phyloP scores from a whole-genome alignment of 441 rosid genomes.

The Gossypium davidsonii region DNA sequence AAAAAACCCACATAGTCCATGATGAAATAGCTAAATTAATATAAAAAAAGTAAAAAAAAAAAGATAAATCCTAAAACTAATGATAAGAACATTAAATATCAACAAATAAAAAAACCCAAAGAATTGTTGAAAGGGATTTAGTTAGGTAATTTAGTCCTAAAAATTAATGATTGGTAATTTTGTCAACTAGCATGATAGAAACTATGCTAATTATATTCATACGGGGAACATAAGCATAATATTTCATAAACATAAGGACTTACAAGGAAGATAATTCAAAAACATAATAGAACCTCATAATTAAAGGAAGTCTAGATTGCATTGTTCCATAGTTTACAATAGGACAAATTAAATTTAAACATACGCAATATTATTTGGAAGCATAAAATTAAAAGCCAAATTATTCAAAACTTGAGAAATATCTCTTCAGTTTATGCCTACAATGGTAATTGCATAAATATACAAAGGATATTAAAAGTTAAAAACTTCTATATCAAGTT shows the following conservation, averaged over 20 bases:
- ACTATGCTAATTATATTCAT: not conserved
- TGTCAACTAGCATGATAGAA: not conserved
- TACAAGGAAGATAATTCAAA: not conserved
- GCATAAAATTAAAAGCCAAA: not conserved
- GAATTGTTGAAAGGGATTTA: too few relatives aligned
- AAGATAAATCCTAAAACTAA: too few relatives aligned
- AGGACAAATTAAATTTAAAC: not conserved
- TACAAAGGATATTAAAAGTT: too few relatives aligned
- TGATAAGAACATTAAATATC: too few relatives aligned
- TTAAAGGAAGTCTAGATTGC: not conserved
- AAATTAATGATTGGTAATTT: not conserved
- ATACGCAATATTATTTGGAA: not conserved
- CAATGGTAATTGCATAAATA: not conserved
- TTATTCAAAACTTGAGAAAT: not conserved
- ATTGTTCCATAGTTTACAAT: not conserved
- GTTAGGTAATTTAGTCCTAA: too few relatives aligned
- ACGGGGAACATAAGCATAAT: not conserved
- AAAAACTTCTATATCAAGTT: too few relatives aligned
- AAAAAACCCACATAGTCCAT: too few relatives aligned
- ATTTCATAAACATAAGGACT: not conserved
- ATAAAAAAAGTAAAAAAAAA: too few relatives aligned
- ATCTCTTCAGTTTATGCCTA: not conserved
- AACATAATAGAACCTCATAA: not conserved
- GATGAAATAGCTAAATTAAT: too few relatives aligned
- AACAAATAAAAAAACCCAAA: too few relatives aligned